These are phyloP conservation scores for Thraustochytrium aureum DNA, from an alignment of 352 stramenopile genomes.

Conservation along the genomic window DNA sequence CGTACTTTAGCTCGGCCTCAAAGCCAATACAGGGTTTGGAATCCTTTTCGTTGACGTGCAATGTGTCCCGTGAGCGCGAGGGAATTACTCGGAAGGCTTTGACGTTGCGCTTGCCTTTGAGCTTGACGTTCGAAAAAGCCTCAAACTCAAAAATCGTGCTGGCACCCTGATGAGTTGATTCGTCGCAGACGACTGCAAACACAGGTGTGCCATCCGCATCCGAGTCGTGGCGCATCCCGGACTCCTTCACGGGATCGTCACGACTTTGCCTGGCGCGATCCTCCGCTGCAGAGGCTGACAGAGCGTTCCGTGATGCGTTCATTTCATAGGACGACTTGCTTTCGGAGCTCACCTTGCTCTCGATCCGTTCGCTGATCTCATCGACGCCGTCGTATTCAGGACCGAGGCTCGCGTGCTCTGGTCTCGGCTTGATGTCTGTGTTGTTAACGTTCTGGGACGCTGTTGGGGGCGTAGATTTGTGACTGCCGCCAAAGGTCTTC, in stretches of 20 bases:
- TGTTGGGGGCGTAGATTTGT: too few species aligned
- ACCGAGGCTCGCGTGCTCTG: too few species aligned
- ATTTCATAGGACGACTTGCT: constrained; percentile 1
- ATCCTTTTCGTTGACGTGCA: neutral
- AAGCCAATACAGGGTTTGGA: constrained; percentile 28
- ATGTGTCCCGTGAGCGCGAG: neutral
- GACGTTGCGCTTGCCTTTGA: constrained; percentile 23
- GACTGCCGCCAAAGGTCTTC: constrained; percentile 8
- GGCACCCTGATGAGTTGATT: neutral
- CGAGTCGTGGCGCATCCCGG: too few species aligned
- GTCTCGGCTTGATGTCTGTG: too few species aligned
- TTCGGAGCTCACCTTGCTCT: neutral
- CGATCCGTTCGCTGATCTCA: too few species aligned
- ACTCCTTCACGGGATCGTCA: too few species aligned
- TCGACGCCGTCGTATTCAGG: too few species aligned
- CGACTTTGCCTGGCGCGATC: too few species aligned
- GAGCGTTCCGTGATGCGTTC: neutral
- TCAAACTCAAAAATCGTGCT: constrained; percentile 2
- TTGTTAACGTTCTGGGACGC: too few species aligned
- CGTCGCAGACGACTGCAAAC: constrained; percentile 10
- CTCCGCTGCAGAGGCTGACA: too few species aligned
- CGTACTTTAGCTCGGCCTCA: neutral
- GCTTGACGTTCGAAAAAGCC: neutral
- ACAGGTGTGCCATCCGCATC: too few species aligned
- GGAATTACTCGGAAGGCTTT: neutral